A percentile compares a stretch with the other conserved stretches of the same genome.
Evolutionary conservation across 2,329 filamentous ascomycete species (phyloP).

Genomic region (Rhinocladiella mackenziei): DNA sequence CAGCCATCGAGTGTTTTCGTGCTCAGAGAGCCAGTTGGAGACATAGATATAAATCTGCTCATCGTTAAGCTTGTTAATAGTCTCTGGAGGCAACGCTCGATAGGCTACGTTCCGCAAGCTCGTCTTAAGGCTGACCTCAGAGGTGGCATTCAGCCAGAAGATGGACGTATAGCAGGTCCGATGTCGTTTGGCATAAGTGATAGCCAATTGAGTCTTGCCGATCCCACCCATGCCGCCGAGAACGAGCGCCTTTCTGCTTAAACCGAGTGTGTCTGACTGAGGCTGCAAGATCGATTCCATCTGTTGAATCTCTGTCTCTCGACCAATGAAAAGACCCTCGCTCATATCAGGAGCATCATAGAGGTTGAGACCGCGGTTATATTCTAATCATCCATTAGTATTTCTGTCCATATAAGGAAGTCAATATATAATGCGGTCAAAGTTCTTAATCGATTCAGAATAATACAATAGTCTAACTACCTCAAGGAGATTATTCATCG

Average conservation of each 20-base stretch:
- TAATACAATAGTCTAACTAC: background rate
- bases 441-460: background rate
- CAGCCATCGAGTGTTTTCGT: slow-evolving; percentile 27
- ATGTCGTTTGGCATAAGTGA: slow-evolving; percentile 38
- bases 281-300: slow-evolving; percentile 20
- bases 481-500: background rate
- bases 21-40: slow-evolving; percentile 21
- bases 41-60: background rate
- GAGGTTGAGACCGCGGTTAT: background rate
- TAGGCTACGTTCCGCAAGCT: slow-evolving; percentile 28
- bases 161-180: slow-evolving; percentile 38
- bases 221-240: slow-evolving; percentile 43
- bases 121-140: slow-evolving; percentile 37
- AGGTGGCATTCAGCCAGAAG: slow-evolving; percentile 45
- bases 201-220: slow-evolving; percentile 44
- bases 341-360: slow-evolving; percentile 5
- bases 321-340: slow-evolving; percentile 16
- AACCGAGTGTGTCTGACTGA: background rate
- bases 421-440: background rate
- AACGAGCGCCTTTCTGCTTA: slow-evolving; percentile 20
- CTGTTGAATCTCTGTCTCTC: slow-evolving; percentile 8
- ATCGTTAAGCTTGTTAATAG: slow-evolving; percentile 3
- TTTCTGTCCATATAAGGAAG: background rate
- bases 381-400: background rate
- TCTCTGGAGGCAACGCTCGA: background rate